Percentiles rank a stretch among this genome's conserved stretches.
phyloP scores from a whole-genome alignment of 2,329 filamentous ascomycete species.

The Xylaria sp. region DNA sequence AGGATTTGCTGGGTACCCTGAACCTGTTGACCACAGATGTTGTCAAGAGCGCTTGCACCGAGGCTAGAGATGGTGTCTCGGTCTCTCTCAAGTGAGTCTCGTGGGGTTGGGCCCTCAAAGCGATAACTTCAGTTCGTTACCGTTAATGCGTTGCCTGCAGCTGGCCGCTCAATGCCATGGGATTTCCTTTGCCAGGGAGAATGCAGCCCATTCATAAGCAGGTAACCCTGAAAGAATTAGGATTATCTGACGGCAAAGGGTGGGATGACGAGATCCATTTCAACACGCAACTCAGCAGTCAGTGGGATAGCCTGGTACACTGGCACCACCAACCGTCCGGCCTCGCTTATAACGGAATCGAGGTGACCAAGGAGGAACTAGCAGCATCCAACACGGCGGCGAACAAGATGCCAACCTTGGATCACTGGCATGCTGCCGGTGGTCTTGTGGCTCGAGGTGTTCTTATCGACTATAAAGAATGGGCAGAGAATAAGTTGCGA shows the following conservation, averaged over 20 bases:
- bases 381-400: conserved; percentile 36
- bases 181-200: conserved; percentile 44
- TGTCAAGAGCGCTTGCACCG: conserved; percentile 47
- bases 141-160: conserved; percentile 33
- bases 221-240: conserved; percentile 42
- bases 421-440: conserved; percentile 58
- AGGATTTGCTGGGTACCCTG: conserved; percentile 57
- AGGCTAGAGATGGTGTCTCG: conserved; percentile 55
- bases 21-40: conserved; percentile 58
- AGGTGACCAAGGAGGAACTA: conserved; percentile 46
- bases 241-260: conserved; percentile 36
- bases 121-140: neutral
- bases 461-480: conserved; percentile 58
- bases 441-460: conserved; percentile 62
- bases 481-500: conserved; percentile 47
- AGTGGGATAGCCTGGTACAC: conserved; percentile 62
- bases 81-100: conserved; percentile 57
- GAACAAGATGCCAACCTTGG: conserved; percentile 47
- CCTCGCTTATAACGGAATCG: conserved; percentile 56
- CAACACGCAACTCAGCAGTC: conserved; percentile 61
- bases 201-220: conserved; percentile 46
- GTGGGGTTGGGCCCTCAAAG: neutral
- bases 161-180: conserved; percentile 52
- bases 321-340: conserved; percentile 51
- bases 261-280: conserved; percentile 59